A percentile compares a stretch with the other conserved stretches of the same genome.
Conservation (phyloP, 2,329 filamentous ascomycete species). For the Orbilia oligospora region DNA sequence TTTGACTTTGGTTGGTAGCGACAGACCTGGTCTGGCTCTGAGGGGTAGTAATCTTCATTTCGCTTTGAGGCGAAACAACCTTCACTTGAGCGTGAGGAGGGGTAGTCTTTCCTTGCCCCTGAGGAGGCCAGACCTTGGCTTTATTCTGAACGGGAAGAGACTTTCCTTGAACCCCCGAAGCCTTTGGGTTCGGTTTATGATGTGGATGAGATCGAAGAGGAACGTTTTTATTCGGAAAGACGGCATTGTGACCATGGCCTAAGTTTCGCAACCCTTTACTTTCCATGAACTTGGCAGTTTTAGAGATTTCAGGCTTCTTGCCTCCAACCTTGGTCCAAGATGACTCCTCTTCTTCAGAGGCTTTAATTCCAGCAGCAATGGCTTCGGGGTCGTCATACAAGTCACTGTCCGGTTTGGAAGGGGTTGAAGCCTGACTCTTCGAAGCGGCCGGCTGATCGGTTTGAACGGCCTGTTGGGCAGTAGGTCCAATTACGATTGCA, state of each 20-base stretch:
- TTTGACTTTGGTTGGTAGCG: background rate
- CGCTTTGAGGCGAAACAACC: background rate
- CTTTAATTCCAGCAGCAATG: conserved; percentile 26
- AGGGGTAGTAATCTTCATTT: background rate
- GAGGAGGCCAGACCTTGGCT: background rate
- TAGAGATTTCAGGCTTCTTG: background rate
- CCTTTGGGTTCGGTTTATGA: background rate
- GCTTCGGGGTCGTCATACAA: conserved; percentile 44
- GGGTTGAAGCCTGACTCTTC: conserved; percentile 1
- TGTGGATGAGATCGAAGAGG: background rate
- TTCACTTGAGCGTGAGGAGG: background rate
- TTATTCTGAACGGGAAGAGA: background rate
- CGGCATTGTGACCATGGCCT: conserved; percentile 16
- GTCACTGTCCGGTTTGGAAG: conserved; percentile 4
- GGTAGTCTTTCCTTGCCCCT: background rate
- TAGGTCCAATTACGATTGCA: background rate
- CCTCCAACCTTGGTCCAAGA: conserved; percentile 35
- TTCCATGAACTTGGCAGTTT: background rate
- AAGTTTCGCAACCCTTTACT: background rate
- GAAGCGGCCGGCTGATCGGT: background rate
- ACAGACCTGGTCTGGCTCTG: background rate
- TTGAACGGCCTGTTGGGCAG: too few relatives aligned
- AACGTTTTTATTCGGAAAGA: background rate
- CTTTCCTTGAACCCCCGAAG: background rate
- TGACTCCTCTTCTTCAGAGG: conserved; percentile 17